phyloP scores from a whole-genome alignment of 305 asterid genomes.

The Rubia balearica region DNA sequence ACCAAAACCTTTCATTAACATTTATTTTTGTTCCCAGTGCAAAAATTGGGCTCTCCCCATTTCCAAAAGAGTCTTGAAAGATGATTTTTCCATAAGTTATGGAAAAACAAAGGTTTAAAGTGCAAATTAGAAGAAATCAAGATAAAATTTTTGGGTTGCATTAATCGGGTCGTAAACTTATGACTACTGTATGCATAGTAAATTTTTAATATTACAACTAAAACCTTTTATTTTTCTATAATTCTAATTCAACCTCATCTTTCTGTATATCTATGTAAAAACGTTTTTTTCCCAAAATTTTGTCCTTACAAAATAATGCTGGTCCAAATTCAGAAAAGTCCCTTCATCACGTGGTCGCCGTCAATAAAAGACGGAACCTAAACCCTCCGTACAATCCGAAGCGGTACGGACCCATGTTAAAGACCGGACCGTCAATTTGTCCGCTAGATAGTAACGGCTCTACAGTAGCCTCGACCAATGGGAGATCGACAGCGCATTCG shows the following conservation, averaged over 20 bases:
- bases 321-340: constrained; percentile 9
- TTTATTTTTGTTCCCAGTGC: neutral
- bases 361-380: constrained; percentile 7
- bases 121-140: too few species aligned
- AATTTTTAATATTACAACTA: too few species aligned
- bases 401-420: constrained; percentile 9
- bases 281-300: too few species aligned
- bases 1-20: neutral
- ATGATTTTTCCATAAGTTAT: too few species aligned
- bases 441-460: constrained; percentile 26
- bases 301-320: neutral
- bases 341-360: constrained; percentile 16
- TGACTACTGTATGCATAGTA: too few species aligned
- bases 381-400: constrained; percentile 3
- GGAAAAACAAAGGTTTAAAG: too few species aligned
- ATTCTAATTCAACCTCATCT: too few species aligned
- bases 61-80: neutral
- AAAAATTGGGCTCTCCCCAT: neutral
- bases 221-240: too few species aligned
- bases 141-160: too few species aligned
- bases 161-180: too few species aligned
- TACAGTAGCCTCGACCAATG: constrained; percentile 22
- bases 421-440: constrained; percentile 17
- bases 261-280: too few species aligned
- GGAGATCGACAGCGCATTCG: constrained; percentile 41